Evolutionary conservation across 2,329 filamentous ascomycete species (phyloP), one percentile per base, ranked within the genome.

Genomic region (Sclerotinia subarctica): DNA sequence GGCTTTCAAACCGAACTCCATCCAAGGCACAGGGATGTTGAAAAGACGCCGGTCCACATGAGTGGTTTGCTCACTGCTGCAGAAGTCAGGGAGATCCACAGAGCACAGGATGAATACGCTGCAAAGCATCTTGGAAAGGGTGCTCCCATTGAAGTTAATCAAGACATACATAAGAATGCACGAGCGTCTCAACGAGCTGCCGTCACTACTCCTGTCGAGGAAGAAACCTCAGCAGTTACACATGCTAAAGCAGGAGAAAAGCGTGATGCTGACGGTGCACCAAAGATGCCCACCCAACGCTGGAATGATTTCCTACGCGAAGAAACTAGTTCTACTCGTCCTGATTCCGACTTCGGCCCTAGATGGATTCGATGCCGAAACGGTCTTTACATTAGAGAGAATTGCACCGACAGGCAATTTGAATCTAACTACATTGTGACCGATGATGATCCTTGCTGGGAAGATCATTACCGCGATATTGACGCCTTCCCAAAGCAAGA

Each of bases 1-100:
- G 58, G 29, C 32, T 51, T 62, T 13, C 51, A 64, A 60, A 59
- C 68, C 6, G 64, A 64, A 44, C 64, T 65, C 24, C 68, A 38
- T 32, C 42, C 38, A 44, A 44, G 46, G 6, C 51, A 56, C 46
- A 38, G 29, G 24, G 47, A 68, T 47, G 21, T 44, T n/a, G 52
- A 32, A 11, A 11, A 24, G 26, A 24, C 29, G 47, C 56, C 56
- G n/a, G 24, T 44, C 32, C 32, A 66, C 46, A 5, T 17, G 19
- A 44, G 44, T 42, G 64, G 68, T 15, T 1, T 69, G 3, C 15
- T 67, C 11, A 67, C 64, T 8, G 2, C n/a, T 38, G 52, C 32
- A 2, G 47, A 66, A 56, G 19, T 64, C 15, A 52, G 17, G 26
- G 58, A 51, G 8, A 59, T 67, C 5, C 51, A 60, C 13, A 52